Percentiles rank a stretch among this genome's conserved stretches.
These are phyloP conservation scores for Fusarium duplospermum DNA, from an alignment of 2,329 filamentous ascomycete species.

Conservation along the genomic window DNA sequence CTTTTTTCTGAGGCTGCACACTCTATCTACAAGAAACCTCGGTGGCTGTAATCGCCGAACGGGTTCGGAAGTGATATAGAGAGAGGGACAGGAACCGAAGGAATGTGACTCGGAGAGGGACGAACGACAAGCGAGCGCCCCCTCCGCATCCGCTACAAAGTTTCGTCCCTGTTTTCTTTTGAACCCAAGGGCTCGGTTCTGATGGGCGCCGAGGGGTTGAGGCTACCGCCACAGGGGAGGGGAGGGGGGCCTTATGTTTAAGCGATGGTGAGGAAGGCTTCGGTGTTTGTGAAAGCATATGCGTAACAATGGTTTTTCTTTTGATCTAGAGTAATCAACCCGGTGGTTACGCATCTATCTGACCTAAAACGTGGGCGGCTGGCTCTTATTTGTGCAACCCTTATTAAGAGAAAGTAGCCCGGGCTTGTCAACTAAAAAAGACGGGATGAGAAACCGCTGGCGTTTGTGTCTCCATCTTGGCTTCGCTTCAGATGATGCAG, in stretches of 20 bases:
- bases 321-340: background rate
- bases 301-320: background rate
- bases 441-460: conserved; percentile 13
- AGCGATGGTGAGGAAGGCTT: background rate
- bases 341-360: background rate
- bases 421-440: background rate
- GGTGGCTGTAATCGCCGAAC: conserved; percentile 28
- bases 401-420: background rate
- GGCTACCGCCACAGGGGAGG: conserved; percentile 13
- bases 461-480: conserved; percentile 29
- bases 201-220: background rate
- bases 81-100: conserved; percentile 7
- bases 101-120: conserved; percentile 33
- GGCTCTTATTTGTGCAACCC: background rate
- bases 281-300: background rate
- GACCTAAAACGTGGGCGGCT: background rate
- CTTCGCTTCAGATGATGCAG: conserved; percentile 29
- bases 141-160: conserved; percentile 10
- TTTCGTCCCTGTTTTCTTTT: background rate
- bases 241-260: background rate
- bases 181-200: conserved; percentile 29
- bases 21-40: background rate
- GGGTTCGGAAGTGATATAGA: conserved; percentile 21
- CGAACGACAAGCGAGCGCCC: conserved; percentile 9
- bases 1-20: background rate